Conservation (phyloP, 305 asterid species). For the Solanum hybrid region DNA sequence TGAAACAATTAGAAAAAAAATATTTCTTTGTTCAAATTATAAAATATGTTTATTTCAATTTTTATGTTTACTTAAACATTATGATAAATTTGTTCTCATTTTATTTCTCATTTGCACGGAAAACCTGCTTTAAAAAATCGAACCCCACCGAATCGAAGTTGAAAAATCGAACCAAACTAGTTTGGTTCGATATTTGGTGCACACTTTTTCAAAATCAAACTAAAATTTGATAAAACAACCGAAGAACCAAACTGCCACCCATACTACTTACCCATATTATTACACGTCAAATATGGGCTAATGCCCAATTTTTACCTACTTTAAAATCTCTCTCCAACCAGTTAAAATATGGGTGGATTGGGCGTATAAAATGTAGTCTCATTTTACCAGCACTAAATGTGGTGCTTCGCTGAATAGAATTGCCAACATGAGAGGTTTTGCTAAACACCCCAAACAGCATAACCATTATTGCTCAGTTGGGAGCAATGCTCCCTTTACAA, state of each 20-base stretch:
- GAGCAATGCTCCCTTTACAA: background rate
- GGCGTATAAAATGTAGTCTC: background rate
- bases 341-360: background rate
- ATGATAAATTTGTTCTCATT: background rate
- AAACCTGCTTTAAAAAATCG: background rate
- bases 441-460: background rate
- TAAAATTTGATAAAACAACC: no score
- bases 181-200: background rate
- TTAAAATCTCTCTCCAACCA: background rate
- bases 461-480: background rate
- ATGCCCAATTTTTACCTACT: background rate
- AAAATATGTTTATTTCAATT: background rate
- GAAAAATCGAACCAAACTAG: background rate
- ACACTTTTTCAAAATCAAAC: background rate
- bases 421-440: background rate
- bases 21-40: background rate
- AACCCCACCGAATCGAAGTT: background rate
- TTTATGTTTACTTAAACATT: no score
- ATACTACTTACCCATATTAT: background rate
- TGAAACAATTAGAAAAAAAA: no score
- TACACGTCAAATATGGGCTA: background rate
- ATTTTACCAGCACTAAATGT: background rate
- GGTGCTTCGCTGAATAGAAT: background rate
- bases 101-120: background rate
- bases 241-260: background rate